Evolutionary conservation across 2,329 filamentous ascomycete genomes (phyloP), one percentile per base, ranked within the genome.

Genomic region (Xylariaceae sp.): DNA sequence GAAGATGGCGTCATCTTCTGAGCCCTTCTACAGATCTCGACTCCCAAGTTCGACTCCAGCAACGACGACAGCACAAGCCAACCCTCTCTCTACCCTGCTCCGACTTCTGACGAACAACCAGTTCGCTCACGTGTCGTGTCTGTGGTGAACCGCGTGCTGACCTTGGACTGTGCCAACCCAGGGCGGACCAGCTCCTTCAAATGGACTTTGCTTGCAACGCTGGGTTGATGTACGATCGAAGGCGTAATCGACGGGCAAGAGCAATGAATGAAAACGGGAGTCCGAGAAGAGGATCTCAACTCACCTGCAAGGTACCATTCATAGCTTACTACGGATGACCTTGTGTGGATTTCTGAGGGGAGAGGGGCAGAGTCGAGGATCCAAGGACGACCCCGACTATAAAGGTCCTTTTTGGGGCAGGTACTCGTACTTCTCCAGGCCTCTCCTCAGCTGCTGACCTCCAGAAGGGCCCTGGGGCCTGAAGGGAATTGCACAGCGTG

Each of bases 1-100:
- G 79, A 82, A 44, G 79, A 82, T 69, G 79, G 79, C 72, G 79
- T 77, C 79, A 82, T 81, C 37, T 51, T 51, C 42, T 34, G 17
- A 13, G 8, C 37, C 34, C 18, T 15, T 15, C 15, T 34, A 17
- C 6, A 35, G n/a, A 4, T 23, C 23, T n/a, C n/a, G 10, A 15
- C 9, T 45, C n/a, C 37, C 37, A n/a, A n/a, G n/a, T 15, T 15
- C 13, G 1, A 9, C 37, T 42, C 13, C 42, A 15, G 42, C 42
- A 6, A 45, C 5, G 13, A 45, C 13, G 42, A 18, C 11, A 45
- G 13, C n/a, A n/a, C 13, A 9, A 9, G 37, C 37, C 42, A 11
- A 13, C 50, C 15, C 35, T 52, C 50, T 52, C 34, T 35, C 30
- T 37, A 11, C 50, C 23, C n/a, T 37, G n/a, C 23, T 52, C 34